These are phyloP conservation scores for Hyparrhenia diplandra DNA, from an alignment of 176 grass and related monocot species.

Conservation along the genomic window DNA sequence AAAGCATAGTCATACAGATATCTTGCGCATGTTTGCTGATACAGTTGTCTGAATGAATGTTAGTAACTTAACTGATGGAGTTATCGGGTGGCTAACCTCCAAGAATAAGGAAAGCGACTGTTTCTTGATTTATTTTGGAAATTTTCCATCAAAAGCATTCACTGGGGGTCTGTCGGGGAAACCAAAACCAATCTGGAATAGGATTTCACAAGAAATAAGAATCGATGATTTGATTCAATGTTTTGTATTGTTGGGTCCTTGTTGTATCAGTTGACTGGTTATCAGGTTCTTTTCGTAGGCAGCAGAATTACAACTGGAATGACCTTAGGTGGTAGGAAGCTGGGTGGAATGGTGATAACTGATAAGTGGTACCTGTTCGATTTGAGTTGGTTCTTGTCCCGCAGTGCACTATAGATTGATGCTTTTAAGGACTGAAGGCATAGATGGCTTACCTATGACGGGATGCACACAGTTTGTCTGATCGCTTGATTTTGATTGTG, in stretches of 20 bases:
- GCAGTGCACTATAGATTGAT: neutral
- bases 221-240: neutral
- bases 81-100: neutral
- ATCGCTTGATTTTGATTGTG: neutral
- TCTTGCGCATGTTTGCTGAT: neutral
- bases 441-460: neutral
- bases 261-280: neutral
- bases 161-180: neutral
- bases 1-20: neutral
- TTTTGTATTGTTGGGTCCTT: neutral
- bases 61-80: neutral
- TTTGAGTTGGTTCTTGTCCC: neutral
- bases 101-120: neutral
- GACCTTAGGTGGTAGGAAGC: neutral
- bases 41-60: neutral
- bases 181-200: neutral
- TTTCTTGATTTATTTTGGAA: neutral
- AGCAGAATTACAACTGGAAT: constrained; percentile 4
- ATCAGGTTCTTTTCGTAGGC: neutral
- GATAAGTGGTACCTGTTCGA: neutral
- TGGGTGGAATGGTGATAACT: neutral
- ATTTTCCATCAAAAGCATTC: neutral
- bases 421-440: neutral
- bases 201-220: neutral
- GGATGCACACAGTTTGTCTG: neutral